Percentiles rank a stretch among this genome's conserved stretches.
Evolutionary conservation across 2,329 filamentous ascomycete species (phyloP).

Genomic region (Aureobasidium sp.): DNA sequence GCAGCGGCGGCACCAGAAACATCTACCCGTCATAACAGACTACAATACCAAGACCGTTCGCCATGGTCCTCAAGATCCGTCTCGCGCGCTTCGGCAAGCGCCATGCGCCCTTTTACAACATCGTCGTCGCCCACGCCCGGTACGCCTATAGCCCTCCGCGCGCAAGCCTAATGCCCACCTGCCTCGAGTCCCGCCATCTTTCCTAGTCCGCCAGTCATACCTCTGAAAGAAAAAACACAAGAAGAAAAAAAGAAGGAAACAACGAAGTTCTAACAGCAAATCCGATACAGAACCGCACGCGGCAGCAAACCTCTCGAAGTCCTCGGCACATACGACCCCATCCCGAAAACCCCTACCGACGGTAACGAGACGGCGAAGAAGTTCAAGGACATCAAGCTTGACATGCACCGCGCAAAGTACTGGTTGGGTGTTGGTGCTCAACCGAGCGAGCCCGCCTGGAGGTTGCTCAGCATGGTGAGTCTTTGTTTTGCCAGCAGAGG

Average conservation of each 20-base stretch:
- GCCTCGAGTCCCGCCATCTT: not conserved
- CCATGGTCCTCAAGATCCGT: constrained; percentile 84
- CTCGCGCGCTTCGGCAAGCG: constrained; percentile 86
- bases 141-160: constrained; percentile 34
- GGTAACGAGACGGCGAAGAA: constrained; percentile 33
- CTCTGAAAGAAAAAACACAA: not conserved
- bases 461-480: constrained; percentile 69
- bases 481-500: not conserved
- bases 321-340: constrained; percentile 58
- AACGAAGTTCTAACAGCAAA: not conserved
- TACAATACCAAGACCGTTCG: too few species aligned
- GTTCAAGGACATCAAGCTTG: constrained; percentile 87
- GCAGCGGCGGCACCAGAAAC: not conserved
- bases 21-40: too few species aligned
- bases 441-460: constrained; percentile 82
- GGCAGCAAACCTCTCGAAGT: constrained; percentile 89
- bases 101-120: constrained; percentile 93
- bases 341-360: constrained; percentile 43
- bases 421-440: constrained; percentile 97
- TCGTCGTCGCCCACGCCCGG: constrained; percentile 89
- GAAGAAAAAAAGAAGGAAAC: not conserved
- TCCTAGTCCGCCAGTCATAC: not conserved
- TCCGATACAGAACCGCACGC: constrained; percentile 55
- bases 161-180: not conserved
- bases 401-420: constrained; percentile 73